Evolutionary conservation across 108 stramenopile genomes (phyloP).

Genomic region (Seminavis robusta): DNA sequence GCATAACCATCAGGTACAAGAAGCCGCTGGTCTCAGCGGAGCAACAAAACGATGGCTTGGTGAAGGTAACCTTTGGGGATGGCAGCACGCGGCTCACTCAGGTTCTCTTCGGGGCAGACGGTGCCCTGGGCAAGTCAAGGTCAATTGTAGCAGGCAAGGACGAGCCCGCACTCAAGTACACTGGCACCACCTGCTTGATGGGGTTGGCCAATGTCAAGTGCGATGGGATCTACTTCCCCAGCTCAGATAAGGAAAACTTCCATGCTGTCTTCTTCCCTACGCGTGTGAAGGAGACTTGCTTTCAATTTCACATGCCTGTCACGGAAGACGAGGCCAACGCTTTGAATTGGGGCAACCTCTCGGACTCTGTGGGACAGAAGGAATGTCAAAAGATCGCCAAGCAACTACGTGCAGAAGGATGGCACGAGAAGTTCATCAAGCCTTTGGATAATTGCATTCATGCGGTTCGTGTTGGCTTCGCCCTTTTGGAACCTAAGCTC

Average conservation of each 20-base stretch:
- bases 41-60: background rate
- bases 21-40: background rate
- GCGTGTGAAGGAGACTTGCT: slow-evolving; percentile 41
- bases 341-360: slow-evolving; percentile 42
- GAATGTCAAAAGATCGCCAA: slow-evolving; percentile 48
- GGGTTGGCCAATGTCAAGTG: slow-evolving; percentile 41
- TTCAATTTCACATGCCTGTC: slow-evolving; percentile 60
- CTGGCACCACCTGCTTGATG: slow-evolving; percentile 62
- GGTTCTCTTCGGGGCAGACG: slow-evolving; percentile 53
- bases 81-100: slow-evolving; percentile 25
- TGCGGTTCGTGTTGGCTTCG: slow-evolving; percentile 41
- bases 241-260: slow-evolving; percentile 44
- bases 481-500: slow-evolving; percentile 15
- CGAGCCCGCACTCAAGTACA: slow-evolving; percentile 13
- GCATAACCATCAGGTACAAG: background rate
- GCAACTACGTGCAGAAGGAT: slow-evolving; percentile 45
- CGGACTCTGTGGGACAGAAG: slow-evolving; percentile 27
- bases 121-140: slow-evolving; percentile 32
- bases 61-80: slow-evolving; percentile 22
- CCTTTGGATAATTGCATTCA: slow-evolving; percentile 27
- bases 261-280: slow-evolving; percentile 67
- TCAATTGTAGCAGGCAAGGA: background rate
- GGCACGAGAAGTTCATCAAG: slow-evolving; percentile 46
- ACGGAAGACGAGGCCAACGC: slow-evolving; percentile 26
- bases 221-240: slow-evolving; percentile 54